Conservation (phyloP, 2,329 filamentous ascomycete species). For the Cercospora sojina region DNA sequence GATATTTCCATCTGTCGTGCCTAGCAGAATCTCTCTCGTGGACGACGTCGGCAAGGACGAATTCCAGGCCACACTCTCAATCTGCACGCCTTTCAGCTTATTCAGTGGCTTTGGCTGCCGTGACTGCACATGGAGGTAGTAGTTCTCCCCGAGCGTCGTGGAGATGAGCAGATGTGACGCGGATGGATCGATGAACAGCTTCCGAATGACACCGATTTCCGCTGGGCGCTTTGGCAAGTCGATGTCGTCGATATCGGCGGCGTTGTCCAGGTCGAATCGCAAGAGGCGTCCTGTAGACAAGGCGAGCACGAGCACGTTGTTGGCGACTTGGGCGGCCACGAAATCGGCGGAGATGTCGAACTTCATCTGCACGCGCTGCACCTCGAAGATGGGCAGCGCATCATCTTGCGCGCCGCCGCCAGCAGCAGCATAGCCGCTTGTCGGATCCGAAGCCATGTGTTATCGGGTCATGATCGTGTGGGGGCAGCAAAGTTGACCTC, state of each 20-base stretch:
- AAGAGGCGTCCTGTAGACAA: conserved; percentile 89
- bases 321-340: conserved; percentile 92
- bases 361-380: conserved; percentile 87
- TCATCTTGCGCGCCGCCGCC: conserved; percentile 42
- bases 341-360: conserved; percentile 95
- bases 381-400: conserved; percentile 84
- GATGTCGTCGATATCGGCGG: conserved; percentile 97
- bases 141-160: conserved; percentile 91
- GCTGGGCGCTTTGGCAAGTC: conserved; percentile 91
- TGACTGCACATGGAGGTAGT: conserved; percentile 94
- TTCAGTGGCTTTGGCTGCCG: conserved; percentile 80
- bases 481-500: background rate
- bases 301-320: conserved; percentile 92
- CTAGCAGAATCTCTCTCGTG: conserved; percentile 89
- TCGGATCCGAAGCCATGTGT: conserved; percentile 5
- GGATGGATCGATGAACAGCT: conserved; percentile 96
- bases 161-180: conserved; percentile 91
- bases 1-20: conserved; percentile 87
- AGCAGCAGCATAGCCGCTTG: conserved; percentile 33
- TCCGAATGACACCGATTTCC: conserved; percentile 87
- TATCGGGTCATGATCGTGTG: background rate
- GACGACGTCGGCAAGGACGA: conserved; percentile 88
- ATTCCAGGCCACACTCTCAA: conserved; percentile 93
- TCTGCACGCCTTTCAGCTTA: conserved; percentile 77
- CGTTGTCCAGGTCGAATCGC: conserved; percentile 88